Evolutionary conservation across 805 yeast species (phyloP).

Genomic region (Tetrapisispora arboricola): DNA sequence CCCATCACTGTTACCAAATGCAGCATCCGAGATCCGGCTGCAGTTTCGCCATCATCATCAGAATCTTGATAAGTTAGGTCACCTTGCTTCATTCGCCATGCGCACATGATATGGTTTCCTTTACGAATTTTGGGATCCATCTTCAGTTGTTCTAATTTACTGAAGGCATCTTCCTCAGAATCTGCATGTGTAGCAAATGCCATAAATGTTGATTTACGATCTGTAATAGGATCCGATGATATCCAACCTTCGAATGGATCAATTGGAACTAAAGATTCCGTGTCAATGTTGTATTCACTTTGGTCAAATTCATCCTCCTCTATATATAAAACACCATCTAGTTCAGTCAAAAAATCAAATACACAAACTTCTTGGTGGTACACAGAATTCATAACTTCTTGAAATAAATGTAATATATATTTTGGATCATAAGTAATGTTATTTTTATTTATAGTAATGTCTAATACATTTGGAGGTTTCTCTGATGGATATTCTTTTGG

Average conservation of each 20-base stretch:
- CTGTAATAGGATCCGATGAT: constrained; percentile 65
- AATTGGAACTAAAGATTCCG: constrained; percentile 9
- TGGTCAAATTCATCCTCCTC: constrained; percentile 24
- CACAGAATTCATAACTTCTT: constrained; percentile 42
- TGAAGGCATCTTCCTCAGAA: constrained; percentile 58
- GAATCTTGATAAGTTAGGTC: constrained; percentile 68
- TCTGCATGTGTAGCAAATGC: constrained; percentile 59
- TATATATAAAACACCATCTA: constrained; percentile 42
- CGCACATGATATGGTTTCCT: constrained; percentile 75
- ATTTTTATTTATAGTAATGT: constrained; percentile 33
- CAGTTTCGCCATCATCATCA: constrained; percentile 96
- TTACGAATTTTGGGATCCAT: constrained; percentile 56
- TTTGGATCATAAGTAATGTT: constrained; percentile 32
- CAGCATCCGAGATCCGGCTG: constrained; percentile 82
- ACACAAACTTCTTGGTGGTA: constrained; percentile 64
- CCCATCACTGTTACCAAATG: constrained; percentile 73
- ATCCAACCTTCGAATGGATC: constrained; percentile 67
- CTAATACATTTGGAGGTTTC: constrained; percentile 52
- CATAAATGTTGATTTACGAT: constrained; percentile 76
- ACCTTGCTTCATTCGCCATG: constrained; percentile 60
- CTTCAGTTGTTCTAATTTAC: constrained; percentile 40
- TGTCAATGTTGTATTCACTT: constrained; percentile 9
- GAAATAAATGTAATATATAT: constrained; percentile 39
- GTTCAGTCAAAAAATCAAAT: constrained; percentile 65
- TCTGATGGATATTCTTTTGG: constrained; percentile 59